A percentile compares a stretch with the other conserved stretches of the same genome.
Conservation (phyloP, 352 stramenopile genomes). For the Phytophthora europaea region DNA sequence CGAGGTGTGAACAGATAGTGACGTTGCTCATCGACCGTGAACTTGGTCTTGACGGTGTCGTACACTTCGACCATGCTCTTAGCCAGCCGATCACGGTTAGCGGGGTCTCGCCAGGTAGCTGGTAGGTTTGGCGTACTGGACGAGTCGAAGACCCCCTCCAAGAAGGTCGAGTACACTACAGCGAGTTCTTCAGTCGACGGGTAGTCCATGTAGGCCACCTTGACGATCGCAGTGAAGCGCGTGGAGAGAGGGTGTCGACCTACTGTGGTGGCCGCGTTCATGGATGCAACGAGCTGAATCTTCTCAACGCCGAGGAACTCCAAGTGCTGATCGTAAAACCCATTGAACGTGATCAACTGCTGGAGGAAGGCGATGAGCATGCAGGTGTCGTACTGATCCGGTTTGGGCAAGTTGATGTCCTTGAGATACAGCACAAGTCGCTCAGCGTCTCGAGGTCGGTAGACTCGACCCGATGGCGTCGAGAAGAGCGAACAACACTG, state of each 20-base stretch:
- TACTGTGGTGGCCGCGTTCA: slow-evolving; percentile 95
- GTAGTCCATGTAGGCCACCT: slow-evolving; percentile 95
- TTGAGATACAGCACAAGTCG: slow-evolving; percentile 96
- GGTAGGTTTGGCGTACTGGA: slow-evolving; percentile 45
- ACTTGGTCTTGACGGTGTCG: slow-evolving; percentile 89
- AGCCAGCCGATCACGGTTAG: slow-evolving; percentile 86
- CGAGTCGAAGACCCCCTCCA: slow-evolving; percentile 80
- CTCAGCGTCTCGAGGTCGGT: slow-evolving; percentile 93
- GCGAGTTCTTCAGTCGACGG: slow-evolving; percentile 91
- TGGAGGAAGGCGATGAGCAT: slow-evolving; percentile 98
- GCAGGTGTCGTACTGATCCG: slow-evolving; percentile 96
- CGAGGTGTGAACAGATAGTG: slow-evolving; percentile 96
- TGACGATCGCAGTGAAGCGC: slow-evolving; percentile 95
- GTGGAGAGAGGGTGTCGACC: slow-evolving; percentile 93
- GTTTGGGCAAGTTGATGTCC: slow-evolving; percentile 96
- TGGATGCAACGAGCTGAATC: slow-evolving; percentile 95
- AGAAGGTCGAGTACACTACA: slow-evolving; percentile 91
- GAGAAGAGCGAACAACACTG: slow-evolving; percentile 95
- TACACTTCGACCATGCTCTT: slow-evolving; percentile 94
- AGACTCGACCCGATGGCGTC: slow-evolving; percentile 92
- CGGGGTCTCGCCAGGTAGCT: slow-evolving; percentile 58
- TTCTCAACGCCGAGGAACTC: slow-evolving; percentile 96
- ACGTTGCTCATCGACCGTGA: slow-evolving; percentile 94
- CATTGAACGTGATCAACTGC: slow-evolving; percentile 95
- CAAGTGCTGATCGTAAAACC: slow-evolving; percentile 96